Base-by-base conservation (phyloP, 1,284 basidiomycete species). In the Puccinia novopanici region DNA sequence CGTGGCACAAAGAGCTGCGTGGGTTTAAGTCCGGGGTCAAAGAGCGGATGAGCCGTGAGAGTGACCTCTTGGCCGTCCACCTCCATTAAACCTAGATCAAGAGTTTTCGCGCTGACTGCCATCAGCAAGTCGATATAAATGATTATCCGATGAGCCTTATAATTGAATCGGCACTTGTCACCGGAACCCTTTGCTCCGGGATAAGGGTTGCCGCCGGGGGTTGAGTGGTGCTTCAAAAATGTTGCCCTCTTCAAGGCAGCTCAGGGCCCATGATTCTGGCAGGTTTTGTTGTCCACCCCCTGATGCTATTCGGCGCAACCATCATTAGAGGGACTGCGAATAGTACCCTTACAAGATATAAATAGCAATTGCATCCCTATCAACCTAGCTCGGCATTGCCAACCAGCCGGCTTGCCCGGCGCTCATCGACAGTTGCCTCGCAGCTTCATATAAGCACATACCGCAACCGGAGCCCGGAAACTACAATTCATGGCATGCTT, bases 381-480 rank as follows among this genome's bases (percentile, higher is more conserved):
- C 63, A 67, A 48, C 22, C 40, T n/a, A n/a, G n/a, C n/a, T 48
- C 42, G 40, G 37, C 40, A 13, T 17, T 3, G 30, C 59, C 30
- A 61, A 30, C 42, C 22, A n/a, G 27, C 22, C 63, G n/a, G 40
- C 42, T 67, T 42, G 63, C 61, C 37, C 61, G 37, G 37, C 12
- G 63, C 24, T 48, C 63, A 67, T 67, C 42, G 42, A 67, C 37
- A 45, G 63, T 67, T 45, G 42, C 42, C n/a, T 27, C n/a, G 63
- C 42, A 67, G 61, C n/a, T 65, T 65, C 2, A 65, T 65, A n/a
- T n/a, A n/a, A n/a, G 6, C 63, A 42, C n/a, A 67, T 48, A 34
- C 42, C 63, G 12, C 42, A 48, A 67, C 63, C 63, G 42, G 42
- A 67, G 63, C 63, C 40, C 63, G 63, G 63, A 12, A 67, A 48